Conservation (phyloP, 2,329 filamentous ascomycete genomes). For the Colletotrichum costaricense region DNA sequence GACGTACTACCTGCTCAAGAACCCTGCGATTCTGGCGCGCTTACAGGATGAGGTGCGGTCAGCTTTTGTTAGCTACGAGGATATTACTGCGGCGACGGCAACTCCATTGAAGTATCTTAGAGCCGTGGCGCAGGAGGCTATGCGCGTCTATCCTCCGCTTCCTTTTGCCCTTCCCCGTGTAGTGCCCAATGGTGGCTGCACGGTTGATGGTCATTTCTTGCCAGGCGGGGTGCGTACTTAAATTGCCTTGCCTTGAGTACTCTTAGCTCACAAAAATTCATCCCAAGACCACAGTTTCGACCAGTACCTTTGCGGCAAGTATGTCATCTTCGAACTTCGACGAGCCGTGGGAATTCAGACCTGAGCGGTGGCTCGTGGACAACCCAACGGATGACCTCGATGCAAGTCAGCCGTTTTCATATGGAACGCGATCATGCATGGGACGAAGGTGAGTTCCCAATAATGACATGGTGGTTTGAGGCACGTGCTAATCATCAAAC, state of each 20-base stretch:
- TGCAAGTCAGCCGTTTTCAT: conserved; percentile 12
- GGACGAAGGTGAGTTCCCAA: not conserved
- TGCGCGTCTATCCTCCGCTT: not conserved
- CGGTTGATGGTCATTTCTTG: not conserved
- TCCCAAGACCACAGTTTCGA: not conserved
- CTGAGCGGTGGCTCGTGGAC: not conserved
- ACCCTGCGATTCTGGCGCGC: not conserved
- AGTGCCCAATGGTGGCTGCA: not conserved
- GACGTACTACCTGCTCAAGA: not conserved
- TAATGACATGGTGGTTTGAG: not conserved
- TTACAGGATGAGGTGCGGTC: not conserved
- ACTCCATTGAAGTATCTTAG: not conserved
- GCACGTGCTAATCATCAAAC: not conserved
- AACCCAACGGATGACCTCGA: not conserved
- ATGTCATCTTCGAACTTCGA: not conserved
- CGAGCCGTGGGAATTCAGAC: not conserved
- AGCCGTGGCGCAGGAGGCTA: not conserved
- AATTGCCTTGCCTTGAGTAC: too few relatives aligned
- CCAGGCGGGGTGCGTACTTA: not conserved
- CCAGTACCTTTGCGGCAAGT: not conserved
- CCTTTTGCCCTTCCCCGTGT: not conserved
- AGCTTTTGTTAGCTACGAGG: not conserved
- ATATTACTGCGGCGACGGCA: not conserved
- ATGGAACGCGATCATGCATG: not conserved
- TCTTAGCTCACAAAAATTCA: too few relatives aligned